These are phyloP conservation scores for Maudiozyma humilis DNA, from an alignment of 1,139 yeast genomes.

Conservation along the genomic window DNA sequence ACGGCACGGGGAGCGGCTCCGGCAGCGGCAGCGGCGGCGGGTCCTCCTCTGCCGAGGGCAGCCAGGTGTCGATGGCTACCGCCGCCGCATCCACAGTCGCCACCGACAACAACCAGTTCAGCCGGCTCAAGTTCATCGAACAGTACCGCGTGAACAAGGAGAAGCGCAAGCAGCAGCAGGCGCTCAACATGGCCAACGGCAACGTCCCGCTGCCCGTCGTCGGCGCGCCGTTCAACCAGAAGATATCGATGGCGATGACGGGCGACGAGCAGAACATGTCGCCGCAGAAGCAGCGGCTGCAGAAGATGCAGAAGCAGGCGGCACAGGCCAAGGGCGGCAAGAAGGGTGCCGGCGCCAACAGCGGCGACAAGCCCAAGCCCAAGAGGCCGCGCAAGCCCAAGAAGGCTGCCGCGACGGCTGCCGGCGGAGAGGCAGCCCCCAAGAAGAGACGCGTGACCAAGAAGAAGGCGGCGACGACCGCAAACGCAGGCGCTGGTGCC, in stretches of 20 bases:
- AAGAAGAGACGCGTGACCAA: slow-evolving; percentile 26
- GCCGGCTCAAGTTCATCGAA: slow-evolving; percentile 43
- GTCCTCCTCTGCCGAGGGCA: slow-evolving; percentile 27
- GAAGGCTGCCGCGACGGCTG: slow-evolving; percentile 20
- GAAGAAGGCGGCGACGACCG: slow-evolving; percentile 22
- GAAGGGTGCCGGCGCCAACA: slow-evolving; percentile 8
- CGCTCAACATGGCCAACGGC: slow-evolving; percentile 9
- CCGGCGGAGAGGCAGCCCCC: slow-evolving; percentile 14
- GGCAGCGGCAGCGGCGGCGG: slow-evolving; percentile 13
- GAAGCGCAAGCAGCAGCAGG: slow-evolving; percentile 26
- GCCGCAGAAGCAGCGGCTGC: slow-evolving; percentile 27
- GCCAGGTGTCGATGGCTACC: slow-evolving; percentile 21
- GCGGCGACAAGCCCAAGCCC: slow-evolving; percentile 20
- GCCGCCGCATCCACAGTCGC: slow-evolving; percentile 27
- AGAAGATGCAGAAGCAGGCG: slow-evolving; percentile 10
- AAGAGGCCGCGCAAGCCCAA: slow-evolving; percentile 28
- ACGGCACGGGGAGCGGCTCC: neutral
- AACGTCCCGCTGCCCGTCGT: neutral
- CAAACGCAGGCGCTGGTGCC: no score
- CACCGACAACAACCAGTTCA: slow-evolving; percentile 40
- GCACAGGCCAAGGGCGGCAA: slow-evolving; percentile 6
- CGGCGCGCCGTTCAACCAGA: slow-evolving; percentile 20
- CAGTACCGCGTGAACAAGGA: slow-evolving; percentile 40
- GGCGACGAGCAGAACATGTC: slow-evolving; percentile 14
- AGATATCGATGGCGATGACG: slow-evolving; percentile 31